Evolutionary conservation across 75 land plant species (phyloP), one percentile per base, ranked within the genome.

Genomic region (Selaginella moellendorffii): DNA sequence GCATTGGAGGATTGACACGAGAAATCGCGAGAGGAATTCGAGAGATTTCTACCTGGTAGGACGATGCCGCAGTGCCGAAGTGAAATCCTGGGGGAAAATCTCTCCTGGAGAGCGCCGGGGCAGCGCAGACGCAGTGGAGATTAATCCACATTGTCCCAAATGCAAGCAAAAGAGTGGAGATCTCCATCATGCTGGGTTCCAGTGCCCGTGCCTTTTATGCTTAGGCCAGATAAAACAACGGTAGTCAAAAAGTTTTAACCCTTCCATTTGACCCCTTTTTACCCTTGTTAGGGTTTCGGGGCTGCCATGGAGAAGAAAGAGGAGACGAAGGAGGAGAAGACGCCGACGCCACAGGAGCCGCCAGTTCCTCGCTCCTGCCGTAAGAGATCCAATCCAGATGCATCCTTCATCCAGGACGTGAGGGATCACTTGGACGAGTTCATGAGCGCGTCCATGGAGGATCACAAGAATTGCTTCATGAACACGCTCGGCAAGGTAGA

Each of bases 381-480:
- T 5, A 56, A 56, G 24, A 56, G n/a, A 19, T 56, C 59, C 23
- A 19, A 56, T 56, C 59, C 59, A 21, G 24, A 56, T 56, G 59
- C 59, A 8, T 56, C 59, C 9, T 56, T 56, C n/a, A 21, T 56
- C 9, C 59, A 56, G 59, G 59, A 56, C n/a, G 59, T 56, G 24
- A 19, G 21, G 25, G 59, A 56, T 2, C 59, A 56, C 24, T 56
- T 56, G 5, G n/a, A 56, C n/a, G 59, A 56, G n/a, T 56, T 56
- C 24, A 19, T 56, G 8, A 19, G 9, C 59, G 59, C 59, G 2
- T 56, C 59, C 24, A 56, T 56, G 59, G 59, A 56, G n/a, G 59
- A 56, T 21, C 59, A 56, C 59, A 25, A 19, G 24, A 56, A 56
- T 56, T 56, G 59, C 59, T 56, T 56, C n/a, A 56, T 21, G 9